Conservation (phyloP, 2,329 filamentous ascomycete genomes). For the Arthrobotrys entomopaga region DNA sequence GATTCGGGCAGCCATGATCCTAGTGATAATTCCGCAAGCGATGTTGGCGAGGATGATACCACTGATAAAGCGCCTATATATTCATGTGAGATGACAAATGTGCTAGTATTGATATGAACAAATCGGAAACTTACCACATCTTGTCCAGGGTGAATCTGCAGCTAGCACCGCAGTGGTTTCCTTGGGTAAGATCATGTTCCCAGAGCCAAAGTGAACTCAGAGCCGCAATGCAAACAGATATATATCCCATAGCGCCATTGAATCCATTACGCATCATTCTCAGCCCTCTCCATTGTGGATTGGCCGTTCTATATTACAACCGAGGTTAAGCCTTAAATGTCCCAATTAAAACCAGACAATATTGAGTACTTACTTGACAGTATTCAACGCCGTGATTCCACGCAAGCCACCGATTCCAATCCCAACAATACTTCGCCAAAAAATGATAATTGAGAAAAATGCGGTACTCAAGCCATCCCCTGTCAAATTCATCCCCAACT, state of each 20-base stretch:
- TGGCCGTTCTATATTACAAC: constrained; percentile 12
- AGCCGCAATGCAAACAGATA: constrained; percentile 1
- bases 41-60: constrained; percentile 15
- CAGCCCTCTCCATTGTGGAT: constrained; percentile 31
- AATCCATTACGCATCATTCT: constrained; percentile 21
- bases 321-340: neutral
- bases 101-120: neutral
- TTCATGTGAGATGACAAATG: neutral
- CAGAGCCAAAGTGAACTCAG: constrained; percentile 20
- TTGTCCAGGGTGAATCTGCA: constrained; percentile 19
- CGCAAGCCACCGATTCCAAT: constrained; percentile 72
- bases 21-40: neutral
- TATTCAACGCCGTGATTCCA: constrained; percentile 9
- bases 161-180: neutral
- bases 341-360: neutral
- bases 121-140: constrained; percentile 23
- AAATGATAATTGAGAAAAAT: constrained; percentile 64
- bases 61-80: constrained; percentile 25
- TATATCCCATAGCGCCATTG: constrained; percentile 19
- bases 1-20: neutral
- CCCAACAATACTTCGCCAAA: constrained; percentile 66
- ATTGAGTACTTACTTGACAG: constrained; percentile 21
- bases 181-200: neutral
- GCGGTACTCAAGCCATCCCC: constrained; percentile 64
- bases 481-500: constrained; percentile 64